phyloP scores from a whole-genome alignment of 2,329 filamentous ascomycete species.

The Alternaria incomplexa region DNA sequence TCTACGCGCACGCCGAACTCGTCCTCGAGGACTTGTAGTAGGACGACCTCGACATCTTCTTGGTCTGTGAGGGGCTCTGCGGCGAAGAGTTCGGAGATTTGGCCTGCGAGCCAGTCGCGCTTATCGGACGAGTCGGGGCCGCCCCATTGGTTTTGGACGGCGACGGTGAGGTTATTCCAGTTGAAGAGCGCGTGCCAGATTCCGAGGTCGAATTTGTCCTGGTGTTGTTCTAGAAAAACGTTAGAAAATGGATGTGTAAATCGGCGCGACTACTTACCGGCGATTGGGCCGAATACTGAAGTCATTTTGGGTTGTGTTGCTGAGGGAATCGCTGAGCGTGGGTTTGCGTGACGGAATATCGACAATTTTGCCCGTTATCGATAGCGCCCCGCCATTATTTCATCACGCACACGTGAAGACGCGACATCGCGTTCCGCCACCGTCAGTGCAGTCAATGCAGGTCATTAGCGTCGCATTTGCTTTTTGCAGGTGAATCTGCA shows the following conservation, averaged over 20 bases:
- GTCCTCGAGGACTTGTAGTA: constrained; percentile 91
- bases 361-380: constrained; percentile 11
- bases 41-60: constrained; percentile 80
- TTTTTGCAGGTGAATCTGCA: neutral
- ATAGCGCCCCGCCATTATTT: constrained; percentile 4
- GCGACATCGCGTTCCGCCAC: neutral
- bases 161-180: constrained; percentile 87
- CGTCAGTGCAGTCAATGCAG: too few relatives aligned
- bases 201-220: constrained; percentile 72
- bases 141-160: constrained; percentile 87
- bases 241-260: constrained; percentile 9
- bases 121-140: constrained; percentile 84
- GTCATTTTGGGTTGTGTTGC: constrained; percentile 4
- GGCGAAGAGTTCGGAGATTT: constrained; percentile 78
- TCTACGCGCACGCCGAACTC: constrained; percentile 95
- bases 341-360: constrained; percentile 5
- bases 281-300: constrained; percentile 9
- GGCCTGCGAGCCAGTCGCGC: constrained; percentile 94
- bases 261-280: neutral
- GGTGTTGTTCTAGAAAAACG: constrained; percentile 26
- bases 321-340: constrained; percentile 3
- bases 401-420: neutral
- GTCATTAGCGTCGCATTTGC: constrained; percentile 1
- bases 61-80: constrained; percentile 67
- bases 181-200: constrained; percentile 84